Base-by-base conservation (phyloP, 73 alveolate genomes). In the Symbiodinium natans region DNA sequence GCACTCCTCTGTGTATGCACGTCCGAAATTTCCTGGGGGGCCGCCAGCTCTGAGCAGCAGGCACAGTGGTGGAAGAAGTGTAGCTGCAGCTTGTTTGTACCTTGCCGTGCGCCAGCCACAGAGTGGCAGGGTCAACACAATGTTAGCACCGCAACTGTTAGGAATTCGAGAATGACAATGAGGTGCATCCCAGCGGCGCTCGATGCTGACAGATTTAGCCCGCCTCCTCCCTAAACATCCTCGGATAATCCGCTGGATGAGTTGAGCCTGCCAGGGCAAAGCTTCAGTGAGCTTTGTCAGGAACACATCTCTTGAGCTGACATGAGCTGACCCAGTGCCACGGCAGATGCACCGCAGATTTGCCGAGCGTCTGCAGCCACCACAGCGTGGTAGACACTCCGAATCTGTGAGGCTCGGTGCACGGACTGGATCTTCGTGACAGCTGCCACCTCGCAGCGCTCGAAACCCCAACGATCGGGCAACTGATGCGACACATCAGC, bases 201-300 rank as follows among this genome's bases (percentile, higher is more conserved):
- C 74, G 27, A 17, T 11, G 74, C 36, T 88, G 46, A 88, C 73
- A 31, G 40, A 59, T 27, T 25, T 39, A 21, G 95, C 95, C 42
- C 73, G 68, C 42, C 73, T 59, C 71, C 95, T 83, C 42, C 95
- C 95, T 71, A 88, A 73, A 41, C 95, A 88, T 83, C 95, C 95
- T 19, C 95, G 95, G 86, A 88, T 83, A 85, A 88, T 88, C 36
- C 95, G 95, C 86, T 88, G 95, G 86, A 88, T 88, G 41, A 88
- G 86, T 46, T 23, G 71, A 34, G 95, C 95, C 95, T 88, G 31
- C 4, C 21, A 15, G 25, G n/a, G 41, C 38, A 8, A 17, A 21
- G 52, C 41, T n/a, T n/a, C 40, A 11, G 38, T 0, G 83, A 17
- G 33, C 2, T 25, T 71, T 71, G 36, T 74, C 41, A 27, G 21